These are phyloP conservation scores for Suillus hirtellus DNA, from an alignment of 768 basidiomycete species.

Conservation along the genomic window DNA sequence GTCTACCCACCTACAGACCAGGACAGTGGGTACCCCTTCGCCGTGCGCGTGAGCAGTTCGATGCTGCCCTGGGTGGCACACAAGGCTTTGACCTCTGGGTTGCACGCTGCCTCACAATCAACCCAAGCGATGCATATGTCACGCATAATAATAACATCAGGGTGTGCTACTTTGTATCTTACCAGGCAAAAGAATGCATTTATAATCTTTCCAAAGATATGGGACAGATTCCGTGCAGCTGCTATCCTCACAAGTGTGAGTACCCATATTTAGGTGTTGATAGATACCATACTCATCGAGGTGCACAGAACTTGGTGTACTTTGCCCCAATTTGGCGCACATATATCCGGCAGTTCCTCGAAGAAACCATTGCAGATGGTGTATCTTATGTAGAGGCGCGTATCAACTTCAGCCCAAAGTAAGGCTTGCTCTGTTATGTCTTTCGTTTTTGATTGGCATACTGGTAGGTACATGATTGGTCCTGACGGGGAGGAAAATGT, in stretches of 20 bases:
- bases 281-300: neutral
- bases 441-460: neutral
- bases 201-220: constrained; percentile 50
- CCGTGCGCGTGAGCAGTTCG: constrained; percentile 55
- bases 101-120: constrained; percentile 58
- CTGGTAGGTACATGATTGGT: constrained; percentile 52
- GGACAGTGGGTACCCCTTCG: constrained; percentile 56
- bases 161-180: constrained; percentile 34
- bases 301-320: constrained; percentile 36
- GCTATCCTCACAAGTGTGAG: constrained; percentile 51
- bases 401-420: constrained; percentile 65
- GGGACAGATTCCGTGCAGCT: constrained; percentile 67
- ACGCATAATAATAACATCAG: constrained; percentile 72
- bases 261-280: neutral
- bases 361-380: constrained; percentile 65
- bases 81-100: constrained; percentile 73
- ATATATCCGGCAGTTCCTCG: constrained; percentile 65
- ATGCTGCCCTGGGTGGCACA: constrained; percentile 52
- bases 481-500: constrained; percentile 58
- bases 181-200: neutral
- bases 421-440: constrained; percentile 16
- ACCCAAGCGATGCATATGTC: constrained; percentile 68
- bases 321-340: constrained; percentile 59
- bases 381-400: constrained; percentile 71
- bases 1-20: constrained; percentile 42